Conservation (phyloP, 257 asterid species). For the Penstemon eatonii region DNA sequence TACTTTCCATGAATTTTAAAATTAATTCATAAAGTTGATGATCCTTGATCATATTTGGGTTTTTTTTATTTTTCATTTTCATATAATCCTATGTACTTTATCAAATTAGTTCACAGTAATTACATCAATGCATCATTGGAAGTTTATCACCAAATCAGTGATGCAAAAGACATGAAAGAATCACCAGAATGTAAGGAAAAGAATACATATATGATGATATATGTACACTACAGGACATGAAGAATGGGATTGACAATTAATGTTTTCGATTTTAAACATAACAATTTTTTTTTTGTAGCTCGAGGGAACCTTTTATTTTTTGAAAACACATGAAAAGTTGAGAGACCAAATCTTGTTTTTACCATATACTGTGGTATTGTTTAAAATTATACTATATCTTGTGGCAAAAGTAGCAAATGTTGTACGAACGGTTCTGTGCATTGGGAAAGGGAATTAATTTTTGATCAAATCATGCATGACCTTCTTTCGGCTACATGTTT, state of each 20-base stretch:
- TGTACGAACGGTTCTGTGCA: slow-evolving; percentile 22
- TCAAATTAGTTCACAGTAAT: too few species aligned
- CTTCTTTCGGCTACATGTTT: slow-evolving; percentile 60
- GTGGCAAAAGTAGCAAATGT: too few species aligned
- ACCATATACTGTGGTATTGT: background rate
- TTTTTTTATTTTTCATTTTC: too few species aligned
- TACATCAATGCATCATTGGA: background rate
- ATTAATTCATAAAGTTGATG: too few species aligned
- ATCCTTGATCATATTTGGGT: too few species aligned
- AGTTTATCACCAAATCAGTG: background rate
- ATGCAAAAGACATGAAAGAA: too few species aligned
- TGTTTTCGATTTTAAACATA: slow-evolving; percentile 13
- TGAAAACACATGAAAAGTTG: slow-evolving; percentile 28
- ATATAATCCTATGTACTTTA: too few species aligned
- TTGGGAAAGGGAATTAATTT: slow-evolving; percentile 45
- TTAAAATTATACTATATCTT: too few species aligned
- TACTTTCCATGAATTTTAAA: too few species aligned
- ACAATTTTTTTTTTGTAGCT: slow-evolving; percentile 48
- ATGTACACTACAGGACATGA: too few species aligned
- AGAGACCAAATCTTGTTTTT: slow-evolving; percentile 22
- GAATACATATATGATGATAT: background rate
- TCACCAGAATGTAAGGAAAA: slow-evolving; percentile 9
- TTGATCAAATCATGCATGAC: slow-evolving; percentile 20
- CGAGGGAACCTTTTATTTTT: slow-evolving; percentile 52
- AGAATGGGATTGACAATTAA: too few species aligned